Evolutionary conservation across 345 rosid species (phyloP).

Genomic region (Gossypium australe): DNA sequence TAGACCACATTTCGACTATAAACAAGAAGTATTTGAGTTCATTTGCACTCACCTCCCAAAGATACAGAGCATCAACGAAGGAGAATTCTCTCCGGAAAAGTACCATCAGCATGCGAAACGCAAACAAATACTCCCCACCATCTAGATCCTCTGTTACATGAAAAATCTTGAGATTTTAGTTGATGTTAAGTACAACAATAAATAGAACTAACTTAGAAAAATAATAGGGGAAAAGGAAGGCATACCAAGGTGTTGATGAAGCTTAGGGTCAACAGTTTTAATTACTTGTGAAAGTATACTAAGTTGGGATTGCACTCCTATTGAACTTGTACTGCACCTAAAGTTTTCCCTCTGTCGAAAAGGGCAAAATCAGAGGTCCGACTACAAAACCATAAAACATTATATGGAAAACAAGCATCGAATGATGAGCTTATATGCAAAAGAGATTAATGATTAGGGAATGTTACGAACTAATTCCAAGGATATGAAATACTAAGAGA

Average conservation of each 20-base stretch:
- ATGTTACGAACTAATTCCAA: not conserved
- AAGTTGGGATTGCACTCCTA: slow-evolving; percentile 92
- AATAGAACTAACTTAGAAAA: slow-evolving; percentile 7
- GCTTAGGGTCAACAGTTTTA: slow-evolving; percentile 81
- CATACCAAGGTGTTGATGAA: slow-evolving; percentile 91
- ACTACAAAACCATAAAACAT: not conserved
- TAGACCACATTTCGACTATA: not conserved
- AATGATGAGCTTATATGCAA: not conserved
- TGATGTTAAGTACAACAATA: not conserved
- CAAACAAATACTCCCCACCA: slow-evolving; percentile 92
- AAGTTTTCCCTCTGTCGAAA: slow-evolving; percentile 80
- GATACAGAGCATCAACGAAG: slow-evolving; percentile 74
- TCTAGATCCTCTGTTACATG: slow-evolving; percentile 71
- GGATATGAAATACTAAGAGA: not conserved
- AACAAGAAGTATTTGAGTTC: not conserved
- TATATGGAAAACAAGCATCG: not conserved
- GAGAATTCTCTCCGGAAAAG: slow-evolving; percentile 94
- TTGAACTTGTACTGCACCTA: slow-evolving; percentile 57
- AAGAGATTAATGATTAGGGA: not conserved
- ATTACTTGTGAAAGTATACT: slow-evolving; percentile 77
- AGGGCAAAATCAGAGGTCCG: slow-evolving; percentile 12
- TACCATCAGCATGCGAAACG: slow-evolving; percentile 95
- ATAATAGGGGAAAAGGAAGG: not conserved
- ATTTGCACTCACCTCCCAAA: slow-evolving; percentile 81
- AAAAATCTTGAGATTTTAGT: slow-evolving; percentile 10